Evolutionary conservation across 2,329 filamentous ascomycete species (phyloP), one percentile per base, ranked within the genome.

Genomic region (Alternaria ventricosa): DNA sequence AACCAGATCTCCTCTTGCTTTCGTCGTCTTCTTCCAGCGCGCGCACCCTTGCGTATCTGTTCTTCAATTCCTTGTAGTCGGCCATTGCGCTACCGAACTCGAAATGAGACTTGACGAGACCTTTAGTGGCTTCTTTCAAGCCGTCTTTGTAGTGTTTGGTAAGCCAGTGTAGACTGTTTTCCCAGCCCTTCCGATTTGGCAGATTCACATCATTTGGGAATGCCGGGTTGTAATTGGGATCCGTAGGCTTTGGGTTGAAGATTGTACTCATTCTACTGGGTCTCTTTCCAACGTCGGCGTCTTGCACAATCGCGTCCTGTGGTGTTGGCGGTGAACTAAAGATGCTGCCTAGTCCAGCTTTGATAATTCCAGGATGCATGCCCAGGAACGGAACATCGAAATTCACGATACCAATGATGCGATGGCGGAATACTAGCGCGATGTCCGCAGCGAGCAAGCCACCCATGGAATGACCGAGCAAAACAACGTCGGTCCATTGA

Each of bases 381-480:
- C 94, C 94, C 6, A 97, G 84, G 62, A 96, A 93, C 0, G 94
- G 94, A 0, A 92, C 91, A 79, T 97, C 94, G 53, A 97, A 90
- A 60, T 92, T 92, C 60, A 97, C 84, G 5, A 90, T 90, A 0
- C 94, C 94, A 28, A 97, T 80, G 44, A 97, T 91, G 10, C 89
- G 87, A 81, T 97, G 92, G 66, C 88, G 89, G 68, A 92, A 88
- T 77, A 91, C 86, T 47, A 97, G 82, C 3, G 88, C 89, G 25
- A 96, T 87, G 71, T 97, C 94, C 2, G 92, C 92, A 25, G 91
- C 88, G 25, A 97, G 80, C 23, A 97, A 84, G 2, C 94, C 94
- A 15, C 94, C 94, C 89, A 97, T 95, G 45, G 92, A 96, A 78
- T 97, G 94, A 1, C 94, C 94, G 3, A 97, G 83, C 4, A 97